Percentiles rank a stretch among this genome's conserved stretches.
Conservation (phyloP, 768 basidiomycete species). For the Dioszegia hungarica region DNA sequence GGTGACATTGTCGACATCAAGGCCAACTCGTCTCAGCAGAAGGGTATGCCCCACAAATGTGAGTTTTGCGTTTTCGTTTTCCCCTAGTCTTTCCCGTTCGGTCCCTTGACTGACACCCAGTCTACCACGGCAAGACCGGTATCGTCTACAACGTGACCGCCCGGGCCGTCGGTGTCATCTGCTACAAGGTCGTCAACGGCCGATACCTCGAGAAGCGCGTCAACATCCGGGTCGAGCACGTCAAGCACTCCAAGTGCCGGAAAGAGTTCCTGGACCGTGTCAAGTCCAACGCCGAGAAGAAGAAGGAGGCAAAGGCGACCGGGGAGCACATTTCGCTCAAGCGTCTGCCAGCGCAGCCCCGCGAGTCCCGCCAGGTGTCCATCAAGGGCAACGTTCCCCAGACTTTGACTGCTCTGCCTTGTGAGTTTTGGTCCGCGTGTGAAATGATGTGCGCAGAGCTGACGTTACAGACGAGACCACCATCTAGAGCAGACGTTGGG, state of each 20-base stretch:
- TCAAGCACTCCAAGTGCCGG: constrained; percentile 93
- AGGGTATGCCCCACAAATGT: constrained; percentile 99
- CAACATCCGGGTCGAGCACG: constrained; percentile 94
- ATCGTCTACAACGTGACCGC: constrained; percentile 98
- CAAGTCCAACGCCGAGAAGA: constrained; percentile 79
- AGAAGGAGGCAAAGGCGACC: constrained; percentile 79
- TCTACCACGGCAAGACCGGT: constrained; percentile 76
- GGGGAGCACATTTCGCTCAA: constrained; percentile 85
- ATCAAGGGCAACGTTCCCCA: constrained; percentile 72
- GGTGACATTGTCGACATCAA: constrained; percentile 99
- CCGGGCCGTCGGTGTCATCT: constrained; percentile 88
- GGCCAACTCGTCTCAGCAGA: constrained; percentile 97
- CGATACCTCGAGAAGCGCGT: constrained; percentile 99
- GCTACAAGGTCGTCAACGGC: constrained; percentile 97
- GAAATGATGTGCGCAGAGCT: constrained; percentile 1
- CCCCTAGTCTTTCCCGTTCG: not conserved
- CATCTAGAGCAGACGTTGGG: constrained; percentile 59
- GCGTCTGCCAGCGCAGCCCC: constrained; percentile 77
- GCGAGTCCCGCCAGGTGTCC: constrained; percentile 71
- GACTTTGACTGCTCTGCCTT: constrained; percentile 85
- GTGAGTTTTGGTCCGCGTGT: constrained; percentile 17
- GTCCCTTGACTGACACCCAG: constrained; percentile 9
- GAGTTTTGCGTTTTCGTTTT: constrained; percentile 47
- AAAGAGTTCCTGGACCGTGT: constrained; percentile 96
- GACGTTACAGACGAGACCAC: constrained; percentile 70